Conservation (phyloP, 1,284 basidiomycete genomes). For the Butyriboletus pseudospeciosus region DNA sequence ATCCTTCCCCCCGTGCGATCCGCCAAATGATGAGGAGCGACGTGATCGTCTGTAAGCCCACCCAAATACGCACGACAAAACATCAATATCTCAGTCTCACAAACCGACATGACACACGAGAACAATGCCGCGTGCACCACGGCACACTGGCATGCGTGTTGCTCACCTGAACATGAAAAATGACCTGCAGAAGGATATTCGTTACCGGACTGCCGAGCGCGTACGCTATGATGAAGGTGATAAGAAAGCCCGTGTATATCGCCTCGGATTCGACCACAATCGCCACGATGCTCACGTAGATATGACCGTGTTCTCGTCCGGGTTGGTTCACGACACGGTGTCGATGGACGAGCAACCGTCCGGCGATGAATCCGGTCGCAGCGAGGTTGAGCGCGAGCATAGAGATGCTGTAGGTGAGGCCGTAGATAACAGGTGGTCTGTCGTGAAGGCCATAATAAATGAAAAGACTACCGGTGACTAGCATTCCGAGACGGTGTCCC, state of each 20-base stretch:
- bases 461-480: conserved; percentile 8
- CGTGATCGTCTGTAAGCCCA: conserved; percentile 2
- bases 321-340: conserved; percentile 1
- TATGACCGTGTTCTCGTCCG: conserved; percentile 4
- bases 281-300: conserved; percentile 2
- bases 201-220: conserved; percentile 1
- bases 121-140: background rate
- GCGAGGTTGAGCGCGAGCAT: conserved; percentile 14
- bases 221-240: conserved; percentile 6
- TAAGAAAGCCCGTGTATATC: conserved; percentile 7
- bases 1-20: conserved; percentile 14
- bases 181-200: conserved; percentile 5
- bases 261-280: conserved; percentile 16
- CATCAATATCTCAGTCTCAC: background rate
- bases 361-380: conserved; percentile 12
- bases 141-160: background rate
- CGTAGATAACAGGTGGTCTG: background rate
- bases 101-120: background rate
- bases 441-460: background rate
- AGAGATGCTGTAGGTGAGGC: conserved; percentile 4
- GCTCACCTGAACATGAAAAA: conserved; percentile 12
- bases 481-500: no score
- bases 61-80: background rate
- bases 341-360: conserved; percentile 8
- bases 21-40: conserved; percentile 16